phyloP scores from a whole-genome alignment of 352 stramenopile genomes.

The Phytophthora fragariaefolia region DNA sequence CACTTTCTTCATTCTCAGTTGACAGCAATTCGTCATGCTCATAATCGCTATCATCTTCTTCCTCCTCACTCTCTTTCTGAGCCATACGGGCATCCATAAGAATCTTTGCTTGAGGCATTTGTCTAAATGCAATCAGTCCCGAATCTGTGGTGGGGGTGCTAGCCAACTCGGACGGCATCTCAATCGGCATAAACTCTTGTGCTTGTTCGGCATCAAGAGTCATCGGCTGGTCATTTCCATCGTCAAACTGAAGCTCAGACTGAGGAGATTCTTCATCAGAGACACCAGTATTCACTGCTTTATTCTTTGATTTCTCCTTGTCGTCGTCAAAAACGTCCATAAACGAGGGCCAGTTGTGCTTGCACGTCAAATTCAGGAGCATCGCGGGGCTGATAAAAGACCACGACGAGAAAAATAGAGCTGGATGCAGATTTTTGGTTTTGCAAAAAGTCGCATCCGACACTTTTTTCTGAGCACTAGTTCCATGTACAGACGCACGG shows the following conservation, averaged over 20 bases:
- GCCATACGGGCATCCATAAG: slow-evolving; percentile 13
- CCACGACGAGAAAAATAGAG: slow-evolving; percentile 89
- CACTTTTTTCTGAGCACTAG: slow-evolving; percentile 23
- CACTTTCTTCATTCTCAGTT: slow-evolving; percentile 72
- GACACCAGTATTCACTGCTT: slow-evolving; percentile 6
- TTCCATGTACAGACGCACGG: slow-evolving; percentile 1
- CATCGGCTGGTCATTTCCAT: background rate
- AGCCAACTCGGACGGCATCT: slow-evolving; percentile 26
- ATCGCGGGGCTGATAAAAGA: slow-evolving; percentile 70
- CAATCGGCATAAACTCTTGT: slow-evolving; percentile 28
- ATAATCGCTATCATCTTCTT: slow-evolving; percentile 85
- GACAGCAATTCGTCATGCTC: slow-evolving; percentile 84
- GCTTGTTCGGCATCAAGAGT: slow-evolving; percentile 1
- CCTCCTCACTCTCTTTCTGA: slow-evolving; percentile 43
- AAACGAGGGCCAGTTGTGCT: slow-evolving; percentile 86
- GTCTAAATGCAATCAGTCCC: slow-evolving; percentile 3
- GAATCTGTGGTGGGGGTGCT: background rate
- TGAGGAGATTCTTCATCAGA: background rate
- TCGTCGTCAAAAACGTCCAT: slow-evolving; percentile 56
- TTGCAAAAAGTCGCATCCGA: slow-evolving; percentile 36
- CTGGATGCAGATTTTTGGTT: slow-evolving; percentile 75
- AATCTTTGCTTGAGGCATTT: slow-evolving; percentile 20
- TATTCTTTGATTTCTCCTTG: slow-evolving; percentile 30
- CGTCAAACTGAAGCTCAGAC: background rate
- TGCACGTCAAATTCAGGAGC: slow-evolving; percentile 72